These are phyloP conservation scores for Porpolomopsis calyptriformis DNA, from an alignment of 768 basidiomycete species.

Conservation along the genomic window DNA sequence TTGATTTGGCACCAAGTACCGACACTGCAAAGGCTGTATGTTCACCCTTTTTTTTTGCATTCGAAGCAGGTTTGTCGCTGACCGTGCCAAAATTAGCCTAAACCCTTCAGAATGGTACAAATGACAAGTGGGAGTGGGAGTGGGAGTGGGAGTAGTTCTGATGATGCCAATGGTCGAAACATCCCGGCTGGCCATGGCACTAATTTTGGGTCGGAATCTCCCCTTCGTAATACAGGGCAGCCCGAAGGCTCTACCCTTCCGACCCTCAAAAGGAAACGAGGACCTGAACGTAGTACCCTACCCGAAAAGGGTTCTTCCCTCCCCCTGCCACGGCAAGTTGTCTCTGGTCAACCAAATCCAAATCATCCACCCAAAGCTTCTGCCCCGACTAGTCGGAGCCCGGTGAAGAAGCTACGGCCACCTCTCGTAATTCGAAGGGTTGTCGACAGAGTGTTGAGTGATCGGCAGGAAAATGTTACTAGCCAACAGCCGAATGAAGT, in stretches of 20 bases:
- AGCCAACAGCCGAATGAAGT: neutral
- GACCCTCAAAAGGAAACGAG: conserved; percentile 34
- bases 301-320: conserved; percentile 19
- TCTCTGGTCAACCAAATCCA: neutral
- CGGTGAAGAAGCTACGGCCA: conserved; percentile 5
- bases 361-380: conserved; percentile 8
- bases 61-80: neutral
- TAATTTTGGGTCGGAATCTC: neutral
- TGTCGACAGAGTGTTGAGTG: conserved; percentile 8
- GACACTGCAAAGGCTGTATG: neutral
- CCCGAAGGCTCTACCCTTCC: conserved; percentile 8
- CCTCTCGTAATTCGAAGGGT: conserved; percentile 14
- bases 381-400: neutral
- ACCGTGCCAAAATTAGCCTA: neutral
- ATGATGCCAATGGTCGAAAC: conserved; percentile 1
- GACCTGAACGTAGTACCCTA: conserved; percentile 20
- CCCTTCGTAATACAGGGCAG: neutral
- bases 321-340: conserved; percentile 17
- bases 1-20: conserved; percentile 9
- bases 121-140: neutral
- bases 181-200: conserved; percentile 1
- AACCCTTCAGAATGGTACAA: neutral
- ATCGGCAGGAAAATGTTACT: neutral
- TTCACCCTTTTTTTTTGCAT: neutral
- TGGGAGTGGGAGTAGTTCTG: neutral